Evolutionary conservation across 2,329 filamentous ascomycete genomes (phyloP), one percentile per base, ranked within the genome.

Genomic region (Sporothrix phasma): DNA sequence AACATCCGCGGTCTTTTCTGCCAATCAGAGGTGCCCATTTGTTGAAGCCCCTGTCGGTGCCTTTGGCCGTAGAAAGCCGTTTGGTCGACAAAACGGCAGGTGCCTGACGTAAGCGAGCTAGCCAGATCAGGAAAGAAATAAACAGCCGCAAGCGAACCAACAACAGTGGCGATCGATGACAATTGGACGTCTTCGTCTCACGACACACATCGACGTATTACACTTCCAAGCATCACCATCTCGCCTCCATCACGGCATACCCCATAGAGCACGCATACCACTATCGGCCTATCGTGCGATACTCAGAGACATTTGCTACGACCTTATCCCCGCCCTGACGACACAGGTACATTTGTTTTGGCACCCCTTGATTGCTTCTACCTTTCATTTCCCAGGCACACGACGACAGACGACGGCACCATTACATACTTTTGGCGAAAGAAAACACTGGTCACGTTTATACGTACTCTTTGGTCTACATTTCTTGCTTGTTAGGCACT

Each of bases 51-150:
- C 31, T 54, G n/a, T 31, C 51, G 24, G 10, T 26, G 1, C 31
- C 11, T 54, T 54, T 37, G 51, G 31, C 51, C 51, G 51, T 22
- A 37, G 29, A 26, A 24, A 58, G 22, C 46, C 39, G 54, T 15
- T 39, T 29, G 43, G 31, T 51, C 62, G 26, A n/a, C n/a, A n/a
- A n/a, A n/a, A n/a, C 26, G 45, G 49, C 31, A 13, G 29, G 19
- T 45, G 45, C 43, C 22, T 49, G 19, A n/a, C 7, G 31, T 31
- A 34, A 31, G 19, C n/a, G 24, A 22, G 17, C 64, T 66, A 64
- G n/a, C 64, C 56, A 1, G 15, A 65, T 22, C 3, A 54, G 64
- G 64, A 22, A 65, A 53, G 11, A 53, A 61, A 61, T 65, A 64
- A 66, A 64, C 58, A 66, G 60, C 58, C n/a, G 11, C 13, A 46